Conservation (phyloP, 2,329 filamentous ascomycete genomes). For the Diatrype stigma region DNA sequence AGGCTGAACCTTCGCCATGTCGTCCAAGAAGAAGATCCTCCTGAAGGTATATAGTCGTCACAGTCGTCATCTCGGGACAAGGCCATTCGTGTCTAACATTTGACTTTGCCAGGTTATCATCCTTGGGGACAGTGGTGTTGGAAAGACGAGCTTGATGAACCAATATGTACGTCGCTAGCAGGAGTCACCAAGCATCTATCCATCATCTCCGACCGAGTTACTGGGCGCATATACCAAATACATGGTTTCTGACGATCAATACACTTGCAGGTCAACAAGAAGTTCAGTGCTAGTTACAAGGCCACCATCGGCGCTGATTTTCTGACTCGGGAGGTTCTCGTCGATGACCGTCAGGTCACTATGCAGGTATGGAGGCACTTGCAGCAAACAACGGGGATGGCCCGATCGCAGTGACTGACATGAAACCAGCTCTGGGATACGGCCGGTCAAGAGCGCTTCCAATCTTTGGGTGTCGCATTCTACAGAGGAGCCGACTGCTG, state of each 20-base stretch:
- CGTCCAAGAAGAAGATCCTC: conserved; percentile 84
- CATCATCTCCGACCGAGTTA: conserved; percentile 2
- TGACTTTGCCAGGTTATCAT: conserved; percentile 78
- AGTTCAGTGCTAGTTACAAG: conserved; percentile 99
- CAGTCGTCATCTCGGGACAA: conserved; percentile 6
- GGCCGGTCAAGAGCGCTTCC: conserved; percentile 93
- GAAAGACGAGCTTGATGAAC: conserved; percentile 99
- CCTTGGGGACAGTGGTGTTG: conserved; percentile 96
- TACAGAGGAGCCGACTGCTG: conserved; percentile 98
- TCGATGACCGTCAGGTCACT: conserved; percentile 94
- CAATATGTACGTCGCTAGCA: conserved; percentile 79
- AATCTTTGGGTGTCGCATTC: conserved; percentile 94
- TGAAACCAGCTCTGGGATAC: conserved; percentile 84
- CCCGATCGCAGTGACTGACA: conserved; percentile 16
- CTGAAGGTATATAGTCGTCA: conserved; percentile 61
- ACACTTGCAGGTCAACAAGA: conserved; percentile 91
- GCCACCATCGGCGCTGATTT: conserved; percentile 99
- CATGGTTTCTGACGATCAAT: conserved; percentile 6
- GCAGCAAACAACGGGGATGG: neutral
- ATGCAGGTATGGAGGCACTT: conserved; percentile 70
- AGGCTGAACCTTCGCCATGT: conserved; percentile 48
- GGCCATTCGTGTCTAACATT: conserved; percentile 1
- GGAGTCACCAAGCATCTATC: neutral
- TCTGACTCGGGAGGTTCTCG: conserved; percentile 93
- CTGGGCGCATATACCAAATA: neutral